phyloP scores from a whole-genome alignment of 176 grass and related monocot species.

The Oryza longistaminata region DNA sequence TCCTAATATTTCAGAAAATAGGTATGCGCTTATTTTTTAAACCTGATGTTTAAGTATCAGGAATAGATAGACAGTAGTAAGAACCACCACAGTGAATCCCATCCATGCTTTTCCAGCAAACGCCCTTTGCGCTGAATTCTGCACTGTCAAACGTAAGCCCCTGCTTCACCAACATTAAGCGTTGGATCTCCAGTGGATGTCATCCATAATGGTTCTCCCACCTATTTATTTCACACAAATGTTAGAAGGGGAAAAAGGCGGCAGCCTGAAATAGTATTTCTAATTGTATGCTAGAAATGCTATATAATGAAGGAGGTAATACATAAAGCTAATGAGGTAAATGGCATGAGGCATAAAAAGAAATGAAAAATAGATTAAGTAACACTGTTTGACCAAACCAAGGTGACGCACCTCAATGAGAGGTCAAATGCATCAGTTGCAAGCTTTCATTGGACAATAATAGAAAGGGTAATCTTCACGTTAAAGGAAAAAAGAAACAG shows the following conservation, averaged over 20 bases:
- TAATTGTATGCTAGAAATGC: conserved; percentile 6
- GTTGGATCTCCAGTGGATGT: conserved; percentile 96
- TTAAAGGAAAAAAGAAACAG: neutral
- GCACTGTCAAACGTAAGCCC: conserved; percentile 71
- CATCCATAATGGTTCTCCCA: conserved; percentile 99
- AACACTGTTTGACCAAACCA: neutral
- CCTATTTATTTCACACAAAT: conserved; percentile 54
- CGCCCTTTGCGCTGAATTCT: conserved; percentile 77
- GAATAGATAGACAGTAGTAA: neutral
- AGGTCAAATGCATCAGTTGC: neutral
- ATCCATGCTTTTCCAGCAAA: conserved; percentile 95
- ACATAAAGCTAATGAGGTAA: neutral
- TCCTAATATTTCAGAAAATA: conserved; percentile 12
- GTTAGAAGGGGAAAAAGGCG: neutral
- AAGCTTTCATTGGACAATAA: neutral
- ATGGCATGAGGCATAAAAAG: neutral
- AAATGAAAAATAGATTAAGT: neutral
- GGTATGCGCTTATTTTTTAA: neutral
- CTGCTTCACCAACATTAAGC: conserved; percentile 95
- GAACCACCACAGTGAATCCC: conserved; percentile 87
- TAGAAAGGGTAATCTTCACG: neutral
- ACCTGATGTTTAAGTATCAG: neutral
- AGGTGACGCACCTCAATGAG: neutral
- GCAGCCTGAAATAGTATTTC: neutral
- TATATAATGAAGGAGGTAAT: neutral